Base-by-base conservation (phyloP, 495 filamentous ascomycete genomes). In the Sphaerosporella brunnea region DNA sequence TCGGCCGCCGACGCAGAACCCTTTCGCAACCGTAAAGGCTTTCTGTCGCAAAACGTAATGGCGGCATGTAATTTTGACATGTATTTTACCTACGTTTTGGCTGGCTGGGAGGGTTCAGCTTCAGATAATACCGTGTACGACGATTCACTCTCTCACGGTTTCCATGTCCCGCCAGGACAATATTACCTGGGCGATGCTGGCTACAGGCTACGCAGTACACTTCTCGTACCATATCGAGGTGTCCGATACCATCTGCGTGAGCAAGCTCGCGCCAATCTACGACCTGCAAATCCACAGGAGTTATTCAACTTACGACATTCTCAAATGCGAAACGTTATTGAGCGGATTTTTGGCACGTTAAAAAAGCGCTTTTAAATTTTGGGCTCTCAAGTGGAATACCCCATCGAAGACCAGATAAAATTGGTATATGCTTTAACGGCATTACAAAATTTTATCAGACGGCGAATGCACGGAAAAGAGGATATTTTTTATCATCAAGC, bases 291-390 rank as follows among this genome's bases (percentile, higher is more conserved):
- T 5, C 19, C 23, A 13, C 10, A 30, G 19, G 16, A 44, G 40
- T 24, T 52, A 9, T 52, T 53, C 21, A 53, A 53, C 41, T 30
- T 53, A 3, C 49, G 48, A 13, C 48, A 53, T 53, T 0, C 48
- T 4, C 36, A 38, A 23, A 16, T 38, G 35, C 5, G 51, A 0
- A 53, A 51, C 41, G 36, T 24, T 2, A 39, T 45, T 1, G 51
- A 53, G 38, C 20, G 36, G 15, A 53, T 51, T 2, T 53, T 51
- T 45, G 36, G 48, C 2, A 23, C 51, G 9, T 19, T 53, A 5
- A 53, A 51, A 23, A 44, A 41, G 28, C 16, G 26, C 13, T 53
- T 52, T 21, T 11, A 16, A 2, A 51, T 53, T 18, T 10, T 51
- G 5, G 3, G 23, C n/a, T 21, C 28, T 18, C 49, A 2, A 2